Evolutionary conservation across 2,329 filamentous ascomycete species (phyloP).

Genomic region (Cryphonectria nitschkei): DNA sequence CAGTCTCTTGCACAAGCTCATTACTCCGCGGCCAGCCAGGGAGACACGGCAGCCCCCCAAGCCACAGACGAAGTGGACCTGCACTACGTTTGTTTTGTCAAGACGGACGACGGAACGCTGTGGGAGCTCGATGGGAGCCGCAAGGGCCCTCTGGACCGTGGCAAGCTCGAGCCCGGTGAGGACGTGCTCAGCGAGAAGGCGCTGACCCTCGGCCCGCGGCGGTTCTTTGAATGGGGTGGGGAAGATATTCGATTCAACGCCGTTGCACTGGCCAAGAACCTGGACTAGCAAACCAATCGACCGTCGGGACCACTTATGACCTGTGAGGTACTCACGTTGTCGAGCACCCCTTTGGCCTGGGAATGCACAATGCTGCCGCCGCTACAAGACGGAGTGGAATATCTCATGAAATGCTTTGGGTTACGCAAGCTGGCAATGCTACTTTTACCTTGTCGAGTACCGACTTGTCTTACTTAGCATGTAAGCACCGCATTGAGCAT

Average conservation of each 20-base stretch:
- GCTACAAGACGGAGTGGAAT: too few species aligned
- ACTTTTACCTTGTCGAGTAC: not conserved
- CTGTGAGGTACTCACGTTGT: not conserved
- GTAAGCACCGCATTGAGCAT: not conserved
- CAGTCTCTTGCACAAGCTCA: constrained; percentile 78
- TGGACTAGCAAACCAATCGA: constrained; percentile 44
- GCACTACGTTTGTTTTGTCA: constrained; percentile 95
- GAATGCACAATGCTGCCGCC: not conserved
- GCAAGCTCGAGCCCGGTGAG: constrained; percentile 60
- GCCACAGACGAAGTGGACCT: constrained; percentile 85
- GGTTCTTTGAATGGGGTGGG: constrained; percentile 60
- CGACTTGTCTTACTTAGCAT: not conserved
- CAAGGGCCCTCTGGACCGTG: constrained; percentile 61
- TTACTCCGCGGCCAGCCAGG: constrained; percentile 72
- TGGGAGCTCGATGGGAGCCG: constrained; percentile 65
- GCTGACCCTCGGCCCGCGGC: constrained; percentile 67
- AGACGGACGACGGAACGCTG: constrained; percentile 64
- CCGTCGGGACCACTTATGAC: not conserved
- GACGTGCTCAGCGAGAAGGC: constrained; percentile 78
- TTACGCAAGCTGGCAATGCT: not conserved
- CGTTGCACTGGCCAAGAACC: constrained; percentile 56
- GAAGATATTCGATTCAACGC: constrained; percentile 63
- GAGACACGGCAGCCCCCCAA: constrained; percentile 77
- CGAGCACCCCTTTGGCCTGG: not conserved
- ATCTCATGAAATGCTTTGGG: too few species aligned